Percentiles rank a stretch among this genome's conserved stretches.
Evolutionary conservation across 768 basidiomycete species (phyloP).

Genomic region (Tulasnella sp.): DNA sequence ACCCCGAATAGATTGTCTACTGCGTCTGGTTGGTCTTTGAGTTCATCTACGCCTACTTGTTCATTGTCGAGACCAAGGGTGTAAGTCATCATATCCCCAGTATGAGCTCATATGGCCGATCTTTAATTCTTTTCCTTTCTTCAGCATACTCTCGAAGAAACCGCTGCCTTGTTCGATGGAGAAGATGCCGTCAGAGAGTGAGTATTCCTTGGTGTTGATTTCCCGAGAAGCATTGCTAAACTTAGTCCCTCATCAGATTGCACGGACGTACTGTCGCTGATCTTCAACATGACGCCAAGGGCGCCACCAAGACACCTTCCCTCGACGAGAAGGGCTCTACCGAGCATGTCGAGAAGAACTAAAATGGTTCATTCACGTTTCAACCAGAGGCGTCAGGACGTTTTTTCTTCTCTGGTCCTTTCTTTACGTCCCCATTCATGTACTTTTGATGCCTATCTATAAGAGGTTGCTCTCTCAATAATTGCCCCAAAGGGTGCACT

Average conservation of each 20-base stretch:
- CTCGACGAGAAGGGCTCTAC: constrained; percentile 8
- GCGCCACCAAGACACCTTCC: constrained; percentile 3
- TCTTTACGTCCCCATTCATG: too few relatives aligned
- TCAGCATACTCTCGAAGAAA: constrained; percentile 63
- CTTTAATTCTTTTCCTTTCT: constrained; percentile 1
- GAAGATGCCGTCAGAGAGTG: constrained; percentile 35
- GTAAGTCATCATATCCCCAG: constrained; percentile 20
- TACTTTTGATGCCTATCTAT: too few relatives aligned
- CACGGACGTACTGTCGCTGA: constrained; percentile 11
- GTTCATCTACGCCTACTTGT: constrained; percentile 50
- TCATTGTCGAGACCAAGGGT: constrained; percentile 28
- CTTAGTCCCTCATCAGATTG: too few relatives aligned
- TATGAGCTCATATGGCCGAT: neutral
- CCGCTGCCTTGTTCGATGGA: constrained; percentile 69
- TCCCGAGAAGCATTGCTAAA: too few relatives aligned
- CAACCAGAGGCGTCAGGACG: too few relatives aligned
- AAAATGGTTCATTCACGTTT: too few relatives aligned
- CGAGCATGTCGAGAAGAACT: constrained; percentile 12
- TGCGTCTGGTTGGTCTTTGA: constrained; percentile 58
- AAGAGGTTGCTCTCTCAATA: too few relatives aligned
- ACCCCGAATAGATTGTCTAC: constrained; percentile 42
- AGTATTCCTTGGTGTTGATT: too few relatives aligned
- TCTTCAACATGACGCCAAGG: neutral
- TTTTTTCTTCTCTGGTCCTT: too few relatives aligned
- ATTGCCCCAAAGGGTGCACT: too few relatives aligned